A percentile compares a stretch with the other conserved stretches of the same genome.
phyloP scores from a whole-genome alignment of 257 asterid genomes.

The Solanum microdontum region DNA sequence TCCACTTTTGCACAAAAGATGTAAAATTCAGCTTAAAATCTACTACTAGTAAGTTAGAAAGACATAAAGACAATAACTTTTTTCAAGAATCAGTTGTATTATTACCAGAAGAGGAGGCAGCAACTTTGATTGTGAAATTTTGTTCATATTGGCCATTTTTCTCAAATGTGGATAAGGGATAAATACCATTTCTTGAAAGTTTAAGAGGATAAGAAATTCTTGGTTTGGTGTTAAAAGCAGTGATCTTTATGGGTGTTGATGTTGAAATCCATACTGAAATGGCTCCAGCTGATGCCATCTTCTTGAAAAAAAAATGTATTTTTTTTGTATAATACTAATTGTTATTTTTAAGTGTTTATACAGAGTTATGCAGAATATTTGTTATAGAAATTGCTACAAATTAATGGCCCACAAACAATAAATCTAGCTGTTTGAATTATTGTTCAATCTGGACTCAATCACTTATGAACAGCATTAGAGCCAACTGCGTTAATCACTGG shows the following conservation, averaged over 20 bases:
- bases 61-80: neutral
- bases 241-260: constrained; percentile 16
- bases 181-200: constrained; percentile 7
- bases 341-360: neutral
- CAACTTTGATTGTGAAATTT: constrained; percentile 24
- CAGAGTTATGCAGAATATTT: neutral
- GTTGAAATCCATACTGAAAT: constrained; percentile 13
- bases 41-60: neutral
- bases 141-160: constrained; percentile 4
- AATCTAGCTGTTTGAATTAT: neutral
- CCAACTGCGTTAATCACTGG: neutral
- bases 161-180: constrained; percentile 15
- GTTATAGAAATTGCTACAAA: neutral
- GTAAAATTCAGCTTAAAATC: neutral
- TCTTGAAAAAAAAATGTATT: neutral
- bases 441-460: neutral
- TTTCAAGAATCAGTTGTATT: neutral
- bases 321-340: neutral
- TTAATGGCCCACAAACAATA: neutral
- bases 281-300: constrained; percentile 39
- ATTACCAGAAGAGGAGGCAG: constrained; percentile 54
- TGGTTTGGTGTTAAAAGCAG: constrained; percentile 2
- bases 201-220: constrained; percentile 14
- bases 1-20: neutral
- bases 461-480: neutral